Evolutionary conservation across 495 filamentous ascomycete genomes (phyloP).

Genomic region (Talaromyces thailandensis): DNA sequence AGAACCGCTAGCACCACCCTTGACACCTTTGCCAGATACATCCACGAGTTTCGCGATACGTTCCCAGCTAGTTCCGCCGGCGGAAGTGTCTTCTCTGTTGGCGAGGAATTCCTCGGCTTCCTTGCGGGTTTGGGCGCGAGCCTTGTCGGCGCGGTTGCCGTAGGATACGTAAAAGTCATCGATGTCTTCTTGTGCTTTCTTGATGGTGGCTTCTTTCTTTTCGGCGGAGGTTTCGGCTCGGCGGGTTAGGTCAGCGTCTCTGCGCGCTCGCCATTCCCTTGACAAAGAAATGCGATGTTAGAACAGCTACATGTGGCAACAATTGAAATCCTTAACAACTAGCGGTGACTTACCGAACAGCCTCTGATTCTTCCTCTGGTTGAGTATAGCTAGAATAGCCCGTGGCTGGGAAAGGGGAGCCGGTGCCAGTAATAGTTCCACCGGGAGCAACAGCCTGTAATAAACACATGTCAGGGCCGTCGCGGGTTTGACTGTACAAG

Average conservation of each 20-base stretch:
- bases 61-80: slow-evolving; percentile 96
- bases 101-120: slow-evolving; percentile 94
- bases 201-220: slow-evolving; percentile 72
- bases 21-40: slow-evolving; percentile 83
- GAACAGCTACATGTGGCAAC: neutral
- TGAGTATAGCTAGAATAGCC: slow-evolving; percentile 40
- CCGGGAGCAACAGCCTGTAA: slow-evolving; percentile 71
- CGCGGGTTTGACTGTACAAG: neutral
- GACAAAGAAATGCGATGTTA: neutral
- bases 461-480: neutral
- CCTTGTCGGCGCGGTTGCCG: slow-evolving; percentile 93
- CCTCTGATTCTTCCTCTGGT: slow-evolving; percentile 74
- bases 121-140: slow-evolving; percentile 67
- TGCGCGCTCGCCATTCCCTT: slow-evolving; percentile 83
- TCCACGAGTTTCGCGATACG: slow-evolving; percentile 95
- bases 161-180: slow-evolving; percentile 99
- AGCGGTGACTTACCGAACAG: slow-evolving; percentile 50
- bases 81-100: slow-evolving; percentile 80
- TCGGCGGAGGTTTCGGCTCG: slow-evolving; percentile 67
- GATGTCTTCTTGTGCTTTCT: slow-evolving; percentile 79
- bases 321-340: neutral
- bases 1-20: slow-evolving; percentile 74
- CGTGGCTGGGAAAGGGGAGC: slow-evolving; percentile 60
- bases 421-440: slow-evolving; percentile 77
- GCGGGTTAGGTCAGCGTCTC: slow-evolving; percentile 65